Percentiles rank a stretch among this genome's conserved stretches.
These are phyloP conservation scores for Myrica gale DNA, from an alignment of 306 rosid species.

Conservation along the genomic window DNA sequence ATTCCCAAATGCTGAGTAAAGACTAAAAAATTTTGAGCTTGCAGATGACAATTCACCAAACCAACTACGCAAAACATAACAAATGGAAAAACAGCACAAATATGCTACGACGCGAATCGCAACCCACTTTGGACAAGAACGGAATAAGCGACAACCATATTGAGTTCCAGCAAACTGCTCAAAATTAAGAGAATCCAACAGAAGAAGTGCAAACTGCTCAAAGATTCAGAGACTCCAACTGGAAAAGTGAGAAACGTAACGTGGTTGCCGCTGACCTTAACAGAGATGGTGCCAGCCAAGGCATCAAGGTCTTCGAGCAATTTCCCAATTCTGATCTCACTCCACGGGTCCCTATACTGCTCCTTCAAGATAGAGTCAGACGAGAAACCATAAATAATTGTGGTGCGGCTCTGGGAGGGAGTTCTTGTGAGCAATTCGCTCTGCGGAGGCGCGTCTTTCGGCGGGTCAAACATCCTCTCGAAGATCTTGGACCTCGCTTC, in stretches of 20 bases:
- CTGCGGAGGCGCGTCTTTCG: conserved; percentile 83
- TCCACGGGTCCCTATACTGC: conserved; percentile 95
- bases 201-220: background rate
- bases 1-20: conserved; percentile 13
- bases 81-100: conserved; percentile 7
- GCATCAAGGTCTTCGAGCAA: conserved; percentile 96
- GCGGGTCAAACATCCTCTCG: conserved; percentile 76
- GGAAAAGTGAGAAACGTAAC: background rate
- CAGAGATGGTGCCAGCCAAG: conserved; percentile 83
- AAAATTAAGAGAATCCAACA: too few relatives aligned
- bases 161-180: conserved; percentile 2
- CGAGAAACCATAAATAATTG: conserved; percentile 67
- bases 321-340: conserved; percentile 82
- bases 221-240: background rate
- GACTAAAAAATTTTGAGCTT: background rate
- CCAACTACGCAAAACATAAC: background rate
- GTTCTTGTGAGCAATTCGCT: conserved; percentile 71
- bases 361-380: conserved; percentile 75
- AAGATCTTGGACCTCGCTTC: conserved; percentile 66
- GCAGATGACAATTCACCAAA: conserved; percentile 21
- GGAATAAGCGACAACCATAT: conserved; percentile 10
- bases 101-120: conserved; percentile 8
- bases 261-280: conserved; percentile 46
- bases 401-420: conserved; percentile 83
- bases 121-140: conserved; percentile 6